Conservation (phyloP, 345 rosid species). For the Aquilaria sinensis region DNA sequence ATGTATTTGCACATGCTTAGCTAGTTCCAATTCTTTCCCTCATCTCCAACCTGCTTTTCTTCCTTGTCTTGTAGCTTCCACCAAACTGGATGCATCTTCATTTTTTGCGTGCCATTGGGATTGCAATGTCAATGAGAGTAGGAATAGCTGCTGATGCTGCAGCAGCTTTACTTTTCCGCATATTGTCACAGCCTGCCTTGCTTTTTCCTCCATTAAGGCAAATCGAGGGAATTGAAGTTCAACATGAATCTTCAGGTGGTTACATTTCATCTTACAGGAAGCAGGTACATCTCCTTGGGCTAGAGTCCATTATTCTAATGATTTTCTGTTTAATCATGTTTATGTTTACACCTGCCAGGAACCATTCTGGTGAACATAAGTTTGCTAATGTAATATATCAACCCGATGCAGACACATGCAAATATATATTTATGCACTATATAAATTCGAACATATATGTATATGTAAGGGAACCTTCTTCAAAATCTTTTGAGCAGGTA, state of each 20-base stretch:
- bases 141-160: conserved; percentile 99
- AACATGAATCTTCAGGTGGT: conserved; percentile 66
- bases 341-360: conserved; percentile 3
- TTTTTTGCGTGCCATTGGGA: conserved; percentile 96
- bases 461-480: conserved; percentile 1
- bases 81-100: conserved; percentile 99
- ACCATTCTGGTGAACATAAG: neutral
- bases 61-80: conserved; percentile 65
- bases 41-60: conserved; percentile 9
- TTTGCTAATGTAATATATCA: no score
- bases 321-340: neutral
- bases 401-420: neutral
- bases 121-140: conserved; percentile 97
- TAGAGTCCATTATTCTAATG: conserved; percentile 1
- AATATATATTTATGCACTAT: neutral
- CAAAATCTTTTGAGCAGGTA: conserved; percentile 43
- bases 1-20: no score
- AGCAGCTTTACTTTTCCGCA: conserved; percentile 91
- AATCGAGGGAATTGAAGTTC: conserved; percentile 86
- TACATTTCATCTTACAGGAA: conserved; percentile 71
- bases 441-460: neutral
- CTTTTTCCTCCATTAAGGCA: conserved; percentile 91
- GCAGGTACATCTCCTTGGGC: conserved; percentile 44
- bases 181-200: conserved; percentile 91
- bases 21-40: no score